Evolutionary conservation across 2,329 filamentous ascomycete species (phyloP), one percentile per base, ranked within the genome.

Genomic region (Orbilia blumenaviensis): DNA sequence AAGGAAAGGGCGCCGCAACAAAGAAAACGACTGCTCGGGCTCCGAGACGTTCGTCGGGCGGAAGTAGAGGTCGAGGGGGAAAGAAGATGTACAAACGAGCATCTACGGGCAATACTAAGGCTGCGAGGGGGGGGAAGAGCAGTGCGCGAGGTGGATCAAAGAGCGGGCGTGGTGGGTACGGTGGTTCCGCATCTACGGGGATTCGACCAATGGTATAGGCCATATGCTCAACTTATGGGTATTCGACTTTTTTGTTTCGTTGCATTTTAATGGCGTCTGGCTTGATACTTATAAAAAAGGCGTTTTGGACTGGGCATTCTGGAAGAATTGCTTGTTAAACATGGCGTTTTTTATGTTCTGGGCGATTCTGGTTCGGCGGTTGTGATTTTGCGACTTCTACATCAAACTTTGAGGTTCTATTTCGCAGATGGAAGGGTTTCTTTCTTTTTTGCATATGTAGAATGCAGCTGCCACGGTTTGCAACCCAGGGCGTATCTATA

Each of bases 121-220:
- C 48, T 25, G 8, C 52, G 25, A 41, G n/a, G 6, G 21, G 56
- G 12, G 66, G 60, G 16, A 54, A 16, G 23, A 58, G 58, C 2
- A 42, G 56, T 14, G 27, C 41, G 5, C 54, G 58, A 16, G 42
- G 62, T n/a, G 36, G 46, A 18, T 21, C 48, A 5, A 56, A 46
- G 54, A 42, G 71, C n/a, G 56, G 72, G 7, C 44, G 64, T 12
- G 72, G 64, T 34, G 58, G 67, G 12, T 41, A 9, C n/a, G 52
- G 56, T 32, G 52, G 72, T 16, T 58, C 38, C 21, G 48, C 58
- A n/a, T 60, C 18, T 27, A 34, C 27, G 34, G 64, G 46, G 18
- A 61, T 76, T 12, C 46, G 72, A 9, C 72, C 72, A 12, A 76
- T 76, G 72, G 25, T 64, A 56, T 75, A 64, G 29, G 5, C 5